A percentile compares a stretch with the other conserved stretches of the same genome.
These are phyloP conservation scores for Apiospora aurea DNA, from an alignment of 2,329 filamentous ascomycete species.

Conservation along the genomic window DNA sequence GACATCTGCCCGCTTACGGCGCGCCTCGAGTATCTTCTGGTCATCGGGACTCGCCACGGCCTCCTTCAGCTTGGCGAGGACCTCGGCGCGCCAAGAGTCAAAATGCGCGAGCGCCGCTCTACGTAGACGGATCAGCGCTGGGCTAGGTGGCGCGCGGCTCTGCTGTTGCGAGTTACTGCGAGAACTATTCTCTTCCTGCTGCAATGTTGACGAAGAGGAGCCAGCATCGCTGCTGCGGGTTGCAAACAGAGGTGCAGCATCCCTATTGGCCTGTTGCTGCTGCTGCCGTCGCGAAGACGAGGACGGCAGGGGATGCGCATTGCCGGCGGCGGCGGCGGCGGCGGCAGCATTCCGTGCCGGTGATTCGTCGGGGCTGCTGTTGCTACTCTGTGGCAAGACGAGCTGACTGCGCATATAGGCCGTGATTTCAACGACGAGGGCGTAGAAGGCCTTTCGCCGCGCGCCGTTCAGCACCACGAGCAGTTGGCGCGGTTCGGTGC, in stretches of 20 bases:
- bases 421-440: conserved; percentile 59
- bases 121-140: conserved; percentile 48
- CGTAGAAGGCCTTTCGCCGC: conserved; percentile 58
- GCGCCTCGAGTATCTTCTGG: conserved; percentile 54
- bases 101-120: conserved; percentile 71
- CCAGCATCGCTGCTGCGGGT: conserved; percentile 29
- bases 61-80: conserved; percentile 75
- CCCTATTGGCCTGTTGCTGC: neutral
- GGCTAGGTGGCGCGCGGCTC: conserved; percentile 33
- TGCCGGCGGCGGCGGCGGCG: conserved; percentile 24
- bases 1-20: conserved; percentile 52
- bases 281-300: conserved; percentile 30
- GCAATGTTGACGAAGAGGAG: conserved; percentile 24
- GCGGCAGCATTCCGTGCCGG: neutral
- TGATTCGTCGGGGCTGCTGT: neutral
- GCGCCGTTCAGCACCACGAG: conserved; percentile 61
- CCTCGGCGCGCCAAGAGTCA: conserved; percentile 77
- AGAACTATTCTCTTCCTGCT: neutral
- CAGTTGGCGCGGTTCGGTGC: conserved; percentile 61
- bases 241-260: conserved; percentile 32
- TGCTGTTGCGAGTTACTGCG: neutral
- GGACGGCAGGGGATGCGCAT: conserved; percentile 28
- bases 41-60: conserved; percentile 62
- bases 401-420: conserved; percentile 61
- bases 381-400: conserved; percentile 43